Base-by-base conservation (phyloP, 2,329 filamentous ascomycete species). In the Microsporum ferrugineum region DNA sequence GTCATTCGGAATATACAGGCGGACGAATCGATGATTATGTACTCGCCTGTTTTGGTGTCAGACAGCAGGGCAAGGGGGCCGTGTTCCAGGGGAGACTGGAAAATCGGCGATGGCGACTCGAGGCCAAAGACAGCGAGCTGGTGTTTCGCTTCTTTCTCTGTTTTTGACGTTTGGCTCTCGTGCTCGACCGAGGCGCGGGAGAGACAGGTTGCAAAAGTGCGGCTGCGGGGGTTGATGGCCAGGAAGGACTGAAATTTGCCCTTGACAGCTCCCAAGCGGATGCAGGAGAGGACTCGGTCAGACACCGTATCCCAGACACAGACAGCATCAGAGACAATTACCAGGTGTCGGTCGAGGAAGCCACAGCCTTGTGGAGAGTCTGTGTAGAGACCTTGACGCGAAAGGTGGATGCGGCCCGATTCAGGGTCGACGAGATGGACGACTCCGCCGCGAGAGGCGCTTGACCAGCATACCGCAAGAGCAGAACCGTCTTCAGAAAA, bases 401-500 rank as follows among this genome's bases (percentile, higher is more conserved):
- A 84, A 65, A 84, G 82, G 61, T 82, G 82, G 41, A 95, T 78
- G 6, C 76, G 77, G 10, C 89, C 89, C 7, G 82, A 84, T 27
- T 82, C 78, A 0, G 88, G 80, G 71, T 96, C 87, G 65, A 97
- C 83, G 59, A 96, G 79, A 68, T 94, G 85, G 8, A 95, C 79
- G 14, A 85, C 78, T 3, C 85, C 84, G 3, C 82, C 77, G 57
- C 83, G 79, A 7, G 76, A 71, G 34, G 76, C 75, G 36, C 80
- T 66, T 36, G 73, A 71, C 61, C 76, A 64, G 58, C 75, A 77
- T 56, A 85, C 84, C 58, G 89, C 90, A n/a, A 95, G 77, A 1
- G 88, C 83, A 10, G 90, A 95, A 1, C 89, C 89, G 71, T 96
- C 91, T 64, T 89, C 84, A 0, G 91, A 95, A 71, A 89, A 96